Percentiles rank a stretch among this genome's conserved stretches.
phyloP scores from a whole-genome alignment of 306 rosid genomes.

The Trifolium pratense region DNA sequence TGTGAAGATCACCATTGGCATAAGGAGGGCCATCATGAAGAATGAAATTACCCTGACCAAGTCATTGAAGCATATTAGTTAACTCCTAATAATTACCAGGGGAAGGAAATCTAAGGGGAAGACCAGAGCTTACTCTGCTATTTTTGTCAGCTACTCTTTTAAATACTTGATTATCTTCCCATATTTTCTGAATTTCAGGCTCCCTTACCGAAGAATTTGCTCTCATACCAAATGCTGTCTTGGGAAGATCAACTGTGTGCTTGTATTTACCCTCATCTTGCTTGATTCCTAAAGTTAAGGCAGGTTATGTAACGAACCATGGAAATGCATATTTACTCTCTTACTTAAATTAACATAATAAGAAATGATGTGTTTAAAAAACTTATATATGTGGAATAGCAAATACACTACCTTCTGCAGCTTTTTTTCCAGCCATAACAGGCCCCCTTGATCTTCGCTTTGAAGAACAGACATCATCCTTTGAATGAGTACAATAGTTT shows the following conservation, averaged over 20 bases:
- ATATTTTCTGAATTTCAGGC: conserved; percentile 95
- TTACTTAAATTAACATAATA: conserved; percentile 31
- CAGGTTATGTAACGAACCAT: conserved; percentile 41
- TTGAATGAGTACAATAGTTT: conserved; percentile 52
- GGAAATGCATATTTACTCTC: conserved; percentile 23
- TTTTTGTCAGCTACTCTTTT: conserved; percentile 70
- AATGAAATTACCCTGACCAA: conserved; percentile 73
- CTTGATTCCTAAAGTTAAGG: conserved; percentile 60
- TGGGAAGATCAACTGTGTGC: conserved; percentile 96
- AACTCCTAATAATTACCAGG: conserved; percentile 29
- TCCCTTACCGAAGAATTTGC: conserved; percentile 80
- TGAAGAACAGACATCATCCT: conserved; percentile 60
- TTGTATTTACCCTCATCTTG: conserved; percentile 94
- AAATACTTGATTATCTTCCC: conserved; percentile 91
- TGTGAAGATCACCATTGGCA: conserved; percentile 99
- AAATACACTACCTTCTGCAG: conserved; percentile 65
- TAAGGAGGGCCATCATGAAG: conserved; percentile 99
- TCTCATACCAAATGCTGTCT: conserved; percentile 90
- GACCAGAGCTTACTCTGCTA: conserved; percentile 70
- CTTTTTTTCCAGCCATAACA: conserved; percentile 86
- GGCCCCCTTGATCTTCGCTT: conserved; percentile 91
- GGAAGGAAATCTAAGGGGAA: conserved; percentile 15
- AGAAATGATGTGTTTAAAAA: background rate
- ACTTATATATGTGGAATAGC: conserved; percentile 21
- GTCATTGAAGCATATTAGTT: conserved; percentile 41